phyloP scores from a whole-genome alignment of 768 basidiomycete genomes.

The Termitomyces sp. region DNA sequence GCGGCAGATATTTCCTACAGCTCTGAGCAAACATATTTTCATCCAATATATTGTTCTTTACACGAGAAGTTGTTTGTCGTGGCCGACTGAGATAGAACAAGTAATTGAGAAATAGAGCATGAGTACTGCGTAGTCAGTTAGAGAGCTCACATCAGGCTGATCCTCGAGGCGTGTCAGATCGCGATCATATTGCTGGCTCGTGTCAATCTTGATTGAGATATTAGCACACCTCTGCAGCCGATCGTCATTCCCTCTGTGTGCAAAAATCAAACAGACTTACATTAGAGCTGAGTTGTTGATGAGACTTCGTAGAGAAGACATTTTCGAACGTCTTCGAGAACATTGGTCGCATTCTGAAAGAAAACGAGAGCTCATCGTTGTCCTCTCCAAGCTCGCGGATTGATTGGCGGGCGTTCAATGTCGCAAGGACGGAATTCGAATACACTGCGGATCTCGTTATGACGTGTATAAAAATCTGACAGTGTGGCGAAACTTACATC shows the following conservation, averaged over 20 bases:
- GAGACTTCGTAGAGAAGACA: conserved; percentile 15
- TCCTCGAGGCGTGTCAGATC: conserved; percentile 25
- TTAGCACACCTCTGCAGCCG: conserved; percentile 37
- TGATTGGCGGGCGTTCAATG: conserved; percentile 45
- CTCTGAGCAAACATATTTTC: not conserved
- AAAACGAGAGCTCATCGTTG: conserved; percentile 44
- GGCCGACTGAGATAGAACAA: conserved; percentile 10
- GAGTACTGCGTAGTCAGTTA: not conserved
- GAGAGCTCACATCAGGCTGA: conserved; percentile 15
- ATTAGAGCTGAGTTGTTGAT: conserved; percentile 29
- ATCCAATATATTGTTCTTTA: conserved; percentile 9
- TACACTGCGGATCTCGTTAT: conserved; percentile 34
- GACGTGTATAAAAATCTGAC: not conserved
- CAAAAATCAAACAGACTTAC: conserved; percentile 15
- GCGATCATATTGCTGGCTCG: conserved; percentile 46
- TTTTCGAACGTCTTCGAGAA: conserved; percentile 22
- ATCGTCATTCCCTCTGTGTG: not conserved
- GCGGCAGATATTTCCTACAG: not conserved
- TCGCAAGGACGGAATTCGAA: conserved; percentile 52
- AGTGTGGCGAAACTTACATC: conserved; percentile 29
- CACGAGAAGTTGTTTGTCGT: conserved; percentile 14
- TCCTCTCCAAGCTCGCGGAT: conserved; percentile 43
- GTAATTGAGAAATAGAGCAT: not conserved
- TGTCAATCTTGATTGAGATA: conserved; percentile 65
- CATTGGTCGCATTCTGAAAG: conserved; percentile 32